Evolutionary conservation across 495 filamentous ascomycete genomes (phyloP).

Genomic region (Annulohypoxylon nitens): DNA sequence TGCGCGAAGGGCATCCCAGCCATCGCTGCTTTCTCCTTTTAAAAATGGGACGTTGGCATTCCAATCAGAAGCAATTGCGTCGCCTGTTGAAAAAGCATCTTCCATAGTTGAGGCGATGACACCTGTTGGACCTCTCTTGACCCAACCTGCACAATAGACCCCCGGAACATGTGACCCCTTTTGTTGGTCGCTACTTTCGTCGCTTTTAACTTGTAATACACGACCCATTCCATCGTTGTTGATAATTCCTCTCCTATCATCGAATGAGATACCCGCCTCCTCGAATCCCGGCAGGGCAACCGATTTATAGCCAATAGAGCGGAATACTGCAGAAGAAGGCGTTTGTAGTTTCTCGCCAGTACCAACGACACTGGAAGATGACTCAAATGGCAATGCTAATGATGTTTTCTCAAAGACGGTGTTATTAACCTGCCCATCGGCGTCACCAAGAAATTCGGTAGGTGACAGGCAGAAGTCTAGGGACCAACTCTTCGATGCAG

Average conservation of each 20-base stretch:
- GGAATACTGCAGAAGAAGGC: slow-evolving; percentile 79
- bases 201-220: slow-evolving; percentile 57
- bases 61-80: slow-evolving; percentile 83
- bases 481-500: slow-evolving; percentile 78
- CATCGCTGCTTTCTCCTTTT: slow-evolving; percentile 61
- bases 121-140: slow-evolving; percentile 93
- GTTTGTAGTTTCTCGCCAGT: slow-evolving; percentile 60
- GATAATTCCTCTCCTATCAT: slow-evolving; percentile 77
- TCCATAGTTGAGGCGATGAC: slow-evolving; percentile 97
- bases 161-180: slow-evolving; percentile 66
- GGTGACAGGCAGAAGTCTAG: slow-evolving; percentile 86
- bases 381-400: slow-evolving; percentile 61
- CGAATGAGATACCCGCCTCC: slow-evolving; percentile 84
- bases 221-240: slow-evolving; percentile 87
- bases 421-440: slow-evolving; percentile 63
- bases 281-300: slow-evolving; percentile 79
- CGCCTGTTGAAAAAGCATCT: slow-evolving; percentile 91
- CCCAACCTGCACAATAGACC: slow-evolving; percentile 95
- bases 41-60: slow-evolving; percentile 61
- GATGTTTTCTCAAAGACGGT: slow-evolving; percentile 76
- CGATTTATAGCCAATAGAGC: slow-evolving; percentile 93
- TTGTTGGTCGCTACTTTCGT: slow-evolving; percentile 31
- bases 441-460: slow-evolving; percentile 70
- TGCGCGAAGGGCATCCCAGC: slow-evolving; percentile 75
- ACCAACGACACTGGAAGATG: slow-evolving; percentile 64